A percentile compares a stretch with the other conserved stretches of the same genome.
phyloP scores from a whole-genome alignment of 2,329 filamentous ascomycete genomes.

The Metarhizium rileyi region DNA sequence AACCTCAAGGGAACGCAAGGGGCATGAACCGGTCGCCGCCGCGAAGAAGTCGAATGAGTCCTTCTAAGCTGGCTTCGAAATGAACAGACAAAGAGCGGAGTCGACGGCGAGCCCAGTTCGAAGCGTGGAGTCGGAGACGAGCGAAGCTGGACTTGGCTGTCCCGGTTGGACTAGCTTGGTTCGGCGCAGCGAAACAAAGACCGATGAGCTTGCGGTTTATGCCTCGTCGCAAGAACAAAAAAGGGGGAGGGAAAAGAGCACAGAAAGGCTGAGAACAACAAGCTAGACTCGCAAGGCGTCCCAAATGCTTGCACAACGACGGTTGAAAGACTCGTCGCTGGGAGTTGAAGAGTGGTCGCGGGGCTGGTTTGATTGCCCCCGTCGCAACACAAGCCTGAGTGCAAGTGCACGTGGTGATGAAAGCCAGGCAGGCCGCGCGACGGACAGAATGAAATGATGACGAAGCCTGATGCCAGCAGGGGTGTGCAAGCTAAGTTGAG shows the following conservation, averaged over 20 bases:
- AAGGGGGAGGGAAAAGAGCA: not conserved
- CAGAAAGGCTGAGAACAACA: not conserved
- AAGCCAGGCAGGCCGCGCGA: not conserved
- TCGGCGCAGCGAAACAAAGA: not conserved
- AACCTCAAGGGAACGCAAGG: no score
- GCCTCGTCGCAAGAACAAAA: not conserved
- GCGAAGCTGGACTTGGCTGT: not conserved
- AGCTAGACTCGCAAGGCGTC: not conserved
- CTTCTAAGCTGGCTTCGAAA: not conserved
- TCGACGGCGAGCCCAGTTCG: not conserved
- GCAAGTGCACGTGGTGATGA: slow-evolving; percentile 1
- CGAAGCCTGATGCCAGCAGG: not conserved
- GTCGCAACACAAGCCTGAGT: slow-evolving; percentile 1
- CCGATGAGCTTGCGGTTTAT: not conserved
- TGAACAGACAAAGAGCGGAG: not conserved
- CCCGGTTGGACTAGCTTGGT: not conserved
- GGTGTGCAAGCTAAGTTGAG: not conserved
- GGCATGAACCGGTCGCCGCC: not conserved
- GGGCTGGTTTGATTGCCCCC: not conserved
- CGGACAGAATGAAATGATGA: not conserved
- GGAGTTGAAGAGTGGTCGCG: not conserved
- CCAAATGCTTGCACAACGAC: not conserved
- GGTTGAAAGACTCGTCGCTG: not conserved
- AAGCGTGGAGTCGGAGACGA: not conserved
- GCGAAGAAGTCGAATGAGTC: not conserved